Conservation (phyloP, 768 basidiomycete species). For the Holtermanniella nyarrowii region DNA sequence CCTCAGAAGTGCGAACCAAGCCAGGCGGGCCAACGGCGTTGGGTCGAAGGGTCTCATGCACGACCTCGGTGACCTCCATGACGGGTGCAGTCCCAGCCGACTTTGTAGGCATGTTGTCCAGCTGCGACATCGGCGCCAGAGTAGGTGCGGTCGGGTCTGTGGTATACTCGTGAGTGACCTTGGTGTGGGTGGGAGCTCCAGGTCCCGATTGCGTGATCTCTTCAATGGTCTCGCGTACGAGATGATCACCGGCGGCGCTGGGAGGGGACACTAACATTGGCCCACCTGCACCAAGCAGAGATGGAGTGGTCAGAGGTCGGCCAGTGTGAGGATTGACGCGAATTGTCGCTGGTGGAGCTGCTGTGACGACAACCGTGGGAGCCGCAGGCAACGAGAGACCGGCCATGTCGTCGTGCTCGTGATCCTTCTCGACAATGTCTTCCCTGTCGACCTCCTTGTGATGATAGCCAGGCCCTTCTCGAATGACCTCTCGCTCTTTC, state of each 20-base stretch:
- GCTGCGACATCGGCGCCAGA: neutral
- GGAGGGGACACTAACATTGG: neutral
- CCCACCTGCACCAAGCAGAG: conserved; percentile 5
- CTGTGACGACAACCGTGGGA: conserved; percentile 1
- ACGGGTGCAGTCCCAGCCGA: neutral
- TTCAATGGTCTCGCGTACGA: neutral
- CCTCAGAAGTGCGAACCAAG: neutral
- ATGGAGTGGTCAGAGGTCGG: conserved; percentile 21
- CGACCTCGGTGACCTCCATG: neutral
- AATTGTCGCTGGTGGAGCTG: conserved; percentile 4
- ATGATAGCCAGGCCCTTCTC: conserved; percentile 19
- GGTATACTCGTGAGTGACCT: neutral
- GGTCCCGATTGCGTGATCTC: neutral
- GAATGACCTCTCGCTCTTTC: conserved; percentile 28
- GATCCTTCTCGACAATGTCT: conserved; percentile 12
- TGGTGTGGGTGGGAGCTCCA: neutral
- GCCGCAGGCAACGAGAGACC: conserved; percentile 5
- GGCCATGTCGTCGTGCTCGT: neutral
- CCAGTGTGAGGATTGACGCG: conserved; percentile 31
- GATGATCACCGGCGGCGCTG: neutral
- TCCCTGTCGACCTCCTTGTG: conserved; percentile 17
- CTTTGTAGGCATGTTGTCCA: neutral
- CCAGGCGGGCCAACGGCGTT: neutral
- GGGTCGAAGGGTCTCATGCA: neutral
- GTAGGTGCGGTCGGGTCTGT: neutral